Evolutionary conservation across 345 rosid genomes (phyloP).

Genomic region (Triadica sebifera): DNA sequence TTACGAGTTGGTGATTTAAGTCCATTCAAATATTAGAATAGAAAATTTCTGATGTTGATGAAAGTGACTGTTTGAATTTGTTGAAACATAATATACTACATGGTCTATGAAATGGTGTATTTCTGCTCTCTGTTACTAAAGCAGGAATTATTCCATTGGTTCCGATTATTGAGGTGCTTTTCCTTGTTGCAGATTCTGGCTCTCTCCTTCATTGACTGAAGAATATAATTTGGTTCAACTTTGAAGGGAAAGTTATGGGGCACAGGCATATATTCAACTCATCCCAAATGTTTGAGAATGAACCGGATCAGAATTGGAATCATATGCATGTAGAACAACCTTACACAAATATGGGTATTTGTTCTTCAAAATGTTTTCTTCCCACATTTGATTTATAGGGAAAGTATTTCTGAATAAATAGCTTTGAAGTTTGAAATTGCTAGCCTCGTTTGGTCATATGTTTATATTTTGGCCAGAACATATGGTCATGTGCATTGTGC

Average conservation of each 20-base stretch:
- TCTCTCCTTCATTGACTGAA: conserved; percentile 15
- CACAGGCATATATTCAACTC: conserved; percentile 57
- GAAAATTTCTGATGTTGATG: not conserved
- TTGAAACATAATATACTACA: not conserved
- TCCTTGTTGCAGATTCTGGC: conserved; percentile 39
- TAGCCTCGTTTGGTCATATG: not conserved
- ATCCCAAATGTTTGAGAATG: conserved; percentile 55
- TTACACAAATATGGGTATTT: conserved; percentile 48
- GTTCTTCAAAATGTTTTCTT: too few relatives aligned
- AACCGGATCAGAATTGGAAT: conserved; percentile 67
- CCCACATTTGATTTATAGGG: too few relatives aligned
- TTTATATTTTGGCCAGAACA: not conserved
- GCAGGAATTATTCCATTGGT: not conserved
- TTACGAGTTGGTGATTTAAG: not conserved
- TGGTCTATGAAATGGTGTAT: not conserved
- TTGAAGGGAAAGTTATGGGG: conserved; percentile 45
- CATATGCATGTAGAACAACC: conserved; percentile 58
- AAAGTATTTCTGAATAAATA: conserved; percentile 1
- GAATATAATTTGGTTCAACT: conserved; percentile 14
- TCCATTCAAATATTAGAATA: not conserved
- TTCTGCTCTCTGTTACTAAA: not conserved
- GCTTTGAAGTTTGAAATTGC: not conserved
- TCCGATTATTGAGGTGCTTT: conserved; percentile 6
- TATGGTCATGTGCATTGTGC: not conserved
- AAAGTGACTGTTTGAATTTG: not conserved